phyloP scores from a whole-genome alignment of 108 stramenopile genomes.

The Pseudonitzschia pungens region DNA sequence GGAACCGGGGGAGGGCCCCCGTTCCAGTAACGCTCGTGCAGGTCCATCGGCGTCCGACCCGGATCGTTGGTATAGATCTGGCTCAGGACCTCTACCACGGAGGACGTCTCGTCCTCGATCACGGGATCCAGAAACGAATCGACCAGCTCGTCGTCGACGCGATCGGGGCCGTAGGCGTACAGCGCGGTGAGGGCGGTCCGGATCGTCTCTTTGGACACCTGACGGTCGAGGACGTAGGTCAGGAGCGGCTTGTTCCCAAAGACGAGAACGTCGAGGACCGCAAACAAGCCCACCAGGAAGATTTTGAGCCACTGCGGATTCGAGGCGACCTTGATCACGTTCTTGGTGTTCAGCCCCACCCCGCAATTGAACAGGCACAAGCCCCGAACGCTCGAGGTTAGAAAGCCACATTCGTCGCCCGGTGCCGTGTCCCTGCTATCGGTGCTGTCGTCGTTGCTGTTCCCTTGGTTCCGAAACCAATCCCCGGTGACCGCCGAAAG shows the following conservation, averaged over 20 bases:
- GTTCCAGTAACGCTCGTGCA: constrained; percentile 39
- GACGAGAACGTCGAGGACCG: constrained; percentile 44
- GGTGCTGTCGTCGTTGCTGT: constrained; percentile 7
- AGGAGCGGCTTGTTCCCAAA: constrained; percentile 52
- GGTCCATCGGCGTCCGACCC: constrained; percentile 61
- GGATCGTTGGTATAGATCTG: constrained; percentile 72
- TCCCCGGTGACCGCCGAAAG: constrained; percentile 63
- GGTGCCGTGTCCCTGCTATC: constrained; percentile 1
- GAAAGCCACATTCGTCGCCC: not conserved
- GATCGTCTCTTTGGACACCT: constrained; percentile 56
- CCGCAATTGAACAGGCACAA: constrained; percentile 67
- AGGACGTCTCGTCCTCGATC: constrained; percentile 33
- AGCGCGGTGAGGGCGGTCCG: constrained; percentile 44
- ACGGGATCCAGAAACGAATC: constrained; percentile 66
- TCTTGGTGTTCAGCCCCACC: constrained; percentile 61
- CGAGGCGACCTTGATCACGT: constrained; percentile 41
- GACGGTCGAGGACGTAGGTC: constrained; percentile 44
- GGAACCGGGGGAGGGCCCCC: constrained; percentile 20
- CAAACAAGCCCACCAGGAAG: constrained; percentile 43
- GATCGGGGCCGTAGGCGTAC: constrained; percentile 29
- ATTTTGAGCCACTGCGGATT: constrained; percentile 31
- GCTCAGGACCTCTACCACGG: constrained; percentile 47
- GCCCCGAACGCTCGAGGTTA: constrained; percentile 33
- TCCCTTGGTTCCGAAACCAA: constrained; percentile 21
- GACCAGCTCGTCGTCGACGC: constrained; percentile 63